Base-by-base conservation (phyloP, 177 flowering plant genomes). In the Tripterygium wilfordii region DNA sequence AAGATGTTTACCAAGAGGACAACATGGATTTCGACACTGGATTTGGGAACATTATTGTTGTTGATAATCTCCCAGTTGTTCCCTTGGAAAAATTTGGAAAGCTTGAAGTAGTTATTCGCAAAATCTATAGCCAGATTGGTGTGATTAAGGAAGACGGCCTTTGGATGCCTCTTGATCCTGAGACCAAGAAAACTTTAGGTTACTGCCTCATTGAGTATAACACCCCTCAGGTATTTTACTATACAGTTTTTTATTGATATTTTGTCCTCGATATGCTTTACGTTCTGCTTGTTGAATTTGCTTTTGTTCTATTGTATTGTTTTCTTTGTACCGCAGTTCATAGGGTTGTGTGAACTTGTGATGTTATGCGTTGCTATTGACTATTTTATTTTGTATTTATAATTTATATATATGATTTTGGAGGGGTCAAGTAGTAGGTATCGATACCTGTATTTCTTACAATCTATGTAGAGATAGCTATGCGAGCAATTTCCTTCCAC, bases 121-220 rank as follows among this genome's bases (percentile, higher is more conserved):
- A 92, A 61, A 89, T 92, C 8, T 92, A 75, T 44, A 64, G 86
- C 36, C 96, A 89, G 63, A 77, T 86, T 53, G 96, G 96, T 12
- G 66, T 63, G 0, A 88, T 92, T 4, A 89, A 75, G 60, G 96
- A 88, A 38, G 77, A 73, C 59, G 98, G 94, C 1, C 67, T 89
- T n/a, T 86, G 79, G 89, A 84, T 92, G 96, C 96, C 99, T 15
- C 54, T 78, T 21, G 80, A 79, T 56, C 62, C 75, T 8, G 78
- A 72, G 0, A 81, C 85, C 3, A 36, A 68, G 51, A 84, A 79
- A 56, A 79, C 92, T 2, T 56, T 71, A 2, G 99, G 99, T 9
- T 92, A 77, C 38, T 84, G 97, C 65, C 86, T 82, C 64, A 83
- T 92, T 35, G 99, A 84, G 62, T 92, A 59, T 26, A 82, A 74